Evolutionary conservation across 352 stramenopile genomes (phyloP).

Genomic region (Phytophthora europaea): DNA sequence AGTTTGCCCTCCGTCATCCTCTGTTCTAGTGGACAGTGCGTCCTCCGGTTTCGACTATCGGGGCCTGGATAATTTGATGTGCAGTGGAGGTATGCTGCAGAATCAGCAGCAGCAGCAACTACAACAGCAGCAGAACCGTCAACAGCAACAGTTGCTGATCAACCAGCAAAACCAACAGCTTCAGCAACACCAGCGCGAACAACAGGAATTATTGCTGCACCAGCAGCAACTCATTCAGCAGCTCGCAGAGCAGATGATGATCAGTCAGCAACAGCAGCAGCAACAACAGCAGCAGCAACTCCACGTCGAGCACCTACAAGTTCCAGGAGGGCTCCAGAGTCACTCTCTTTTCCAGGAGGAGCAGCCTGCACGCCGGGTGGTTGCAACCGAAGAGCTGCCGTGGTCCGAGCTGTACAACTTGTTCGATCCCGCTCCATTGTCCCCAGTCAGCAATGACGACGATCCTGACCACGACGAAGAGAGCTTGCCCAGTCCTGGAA

Average conservation of each 20-base stretch:
- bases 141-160: constrained; percentile 36
- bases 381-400: constrained; percentile 78
- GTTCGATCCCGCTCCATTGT: constrained; percentile 65
- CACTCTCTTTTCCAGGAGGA: constrained; percentile 79
- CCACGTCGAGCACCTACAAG: constrained; percentile 27
- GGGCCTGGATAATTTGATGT: constrained; percentile 49
- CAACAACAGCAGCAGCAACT: constrained; percentile 27
- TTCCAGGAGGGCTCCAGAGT: constrained; percentile 56
- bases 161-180: constrained; percentile 50
- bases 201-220: constrained; percentile 39
- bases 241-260: constrained; percentile 48
- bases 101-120: constrained; percentile 40
- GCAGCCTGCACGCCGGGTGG: constrained; percentile 60
- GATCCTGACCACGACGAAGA: constrained; percentile 72
- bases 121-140: constrained; percentile 35
- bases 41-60: constrained; percentile 53
- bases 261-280: constrained; percentile 46
- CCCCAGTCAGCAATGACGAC: constrained; percentile 54
- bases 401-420: constrained; percentile 89
- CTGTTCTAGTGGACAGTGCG: constrained; percentile 44
- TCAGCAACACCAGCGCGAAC: constrained; percentile 45
- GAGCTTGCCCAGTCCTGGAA: constrained; percentile 45
- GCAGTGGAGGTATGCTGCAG: constrained; percentile 33
- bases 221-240: constrained; percentile 47
- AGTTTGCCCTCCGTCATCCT: constrained; percentile 35